Evolutionary conservation across 225 moss, liverwort and hornwort species (phyloP), one percentile per base, ranked within the genome.

Genomic region (Marchantia paleacea): DNA sequence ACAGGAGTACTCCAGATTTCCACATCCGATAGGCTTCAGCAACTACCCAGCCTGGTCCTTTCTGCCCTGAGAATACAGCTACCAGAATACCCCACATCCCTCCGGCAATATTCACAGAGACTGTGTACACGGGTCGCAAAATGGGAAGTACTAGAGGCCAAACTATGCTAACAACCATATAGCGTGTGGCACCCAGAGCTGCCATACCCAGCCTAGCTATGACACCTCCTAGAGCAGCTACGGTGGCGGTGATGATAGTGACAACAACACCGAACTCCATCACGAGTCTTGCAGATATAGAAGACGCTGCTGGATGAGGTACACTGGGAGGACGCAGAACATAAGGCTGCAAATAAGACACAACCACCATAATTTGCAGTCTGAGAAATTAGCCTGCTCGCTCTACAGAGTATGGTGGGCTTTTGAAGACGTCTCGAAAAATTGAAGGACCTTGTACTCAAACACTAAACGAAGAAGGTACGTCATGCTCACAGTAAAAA

Each of bases 221-320:
- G 82, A 92, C 25, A 69, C 93, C 89, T 12, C 93, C 91, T 10
- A 91, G 82, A 58, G 92, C 85, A 26, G 89, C 78, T 12, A 84
- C 93, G 39, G 91, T 88, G 14, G 92, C 95, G 11, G 89, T 85
- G 25, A 91, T 86, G 76, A 99, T 83, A 84, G 93, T 93, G 19
- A 90, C 89, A 16, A 99, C 82, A 76, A 99, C 92, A 50, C 90
- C 89, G 76, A 92, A 75, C 82, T 99, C 97, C 82, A 91, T 84
- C 79, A 99, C 80, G 63, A 99, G 84, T 62, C 97, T 92, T 57
- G 92, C 92, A 58, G 95, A 95, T 67, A 99, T 91, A 48, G 97
- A 90, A 47, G 93, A 90, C 22, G 97, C 95, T 24, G 90, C 83
- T 10, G 95, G 95, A 75, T 95, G 86, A 15, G 97, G 97, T 74